Conservation (phyloP, 768 basidiomycete genomes). For the Tubosaeta sp. region DNA sequence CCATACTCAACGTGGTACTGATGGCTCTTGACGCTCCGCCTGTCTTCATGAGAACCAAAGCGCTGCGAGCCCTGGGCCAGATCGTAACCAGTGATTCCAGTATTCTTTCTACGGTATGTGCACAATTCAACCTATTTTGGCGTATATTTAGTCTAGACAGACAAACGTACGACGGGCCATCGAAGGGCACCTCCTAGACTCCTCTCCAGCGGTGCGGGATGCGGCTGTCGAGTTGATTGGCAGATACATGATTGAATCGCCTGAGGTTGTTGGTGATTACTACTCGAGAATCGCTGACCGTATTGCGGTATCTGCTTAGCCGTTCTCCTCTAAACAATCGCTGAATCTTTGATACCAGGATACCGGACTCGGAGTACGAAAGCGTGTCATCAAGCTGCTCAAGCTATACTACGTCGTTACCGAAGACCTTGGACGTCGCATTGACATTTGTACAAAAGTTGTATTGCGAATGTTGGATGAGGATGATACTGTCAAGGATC, state of each 20-base stretch:
- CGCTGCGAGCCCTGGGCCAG: slow-evolving; percentile 81
- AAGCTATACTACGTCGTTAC: slow-evolving; percentile 74
- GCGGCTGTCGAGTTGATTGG: slow-evolving; percentile 96
- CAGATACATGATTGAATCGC: slow-evolving; percentile 91
- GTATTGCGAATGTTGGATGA: slow-evolving; percentile 86
- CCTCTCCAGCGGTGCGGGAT: slow-evolving; percentile 92
- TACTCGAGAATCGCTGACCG: slow-evolving; percentile 85
- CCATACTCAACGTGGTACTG: slow-evolving; percentile 77
- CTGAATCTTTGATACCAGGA: slow-evolving; percentile 50
- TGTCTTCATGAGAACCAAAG: slow-evolving; percentile 94
- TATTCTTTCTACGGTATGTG: slow-evolving; percentile 63
- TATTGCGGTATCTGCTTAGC: slow-evolving; percentile 64
- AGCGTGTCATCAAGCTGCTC: slow-evolving; percentile 93
- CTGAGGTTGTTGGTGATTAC: slow-evolving; percentile 85
- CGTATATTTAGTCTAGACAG: slow-evolving; percentile 34
- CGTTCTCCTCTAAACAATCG: not conserved
- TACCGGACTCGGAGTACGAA: slow-evolving; percentile 88
- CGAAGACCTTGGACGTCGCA: slow-evolving; percentile 51
- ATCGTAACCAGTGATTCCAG: slow-evolving; percentile 87
- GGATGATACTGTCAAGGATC: slow-evolving; percentile 92
- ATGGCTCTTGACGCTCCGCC: slow-evolving; percentile 76
- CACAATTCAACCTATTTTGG: not conserved
- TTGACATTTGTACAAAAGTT: slow-evolving; percentile 80
- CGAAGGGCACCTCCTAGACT: slow-evolving; percentile 86
- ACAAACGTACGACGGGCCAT: slow-evolving; percentile 79